Percentiles rank a stretch among this genome's conserved stretches.
Conservation (phyloP, 2,329 filamentous ascomycete species). For the Fusarium pilosicola region DNA sequence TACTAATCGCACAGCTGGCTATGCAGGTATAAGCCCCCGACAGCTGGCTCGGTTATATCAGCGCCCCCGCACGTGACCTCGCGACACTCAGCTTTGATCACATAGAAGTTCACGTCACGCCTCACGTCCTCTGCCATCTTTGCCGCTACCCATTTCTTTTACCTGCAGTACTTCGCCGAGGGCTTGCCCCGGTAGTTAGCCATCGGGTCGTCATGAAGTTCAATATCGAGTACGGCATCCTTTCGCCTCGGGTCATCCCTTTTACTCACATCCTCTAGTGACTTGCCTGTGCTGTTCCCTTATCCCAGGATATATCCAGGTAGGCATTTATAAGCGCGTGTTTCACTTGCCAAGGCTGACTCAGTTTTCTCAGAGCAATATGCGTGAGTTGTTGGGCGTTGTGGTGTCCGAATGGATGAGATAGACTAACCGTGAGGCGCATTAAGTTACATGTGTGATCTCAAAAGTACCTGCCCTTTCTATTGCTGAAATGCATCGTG, state of each 20-base stretch:
- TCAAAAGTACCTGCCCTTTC: slow-evolving; percentile 57
- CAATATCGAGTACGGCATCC: slow-evolving; percentile 58
- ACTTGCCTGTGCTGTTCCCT: slow-evolving; percentile 66
- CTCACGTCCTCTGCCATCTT: slow-evolving; percentile 29
- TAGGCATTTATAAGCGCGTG: slow-evolving; percentile 41
- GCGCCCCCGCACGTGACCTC: slow-evolving; percentile 44
- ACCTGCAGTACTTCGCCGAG: slow-evolving; percentile 21
- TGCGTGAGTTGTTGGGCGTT: slow-evolving; percentile 53
- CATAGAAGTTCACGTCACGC: slow-evolving; percentile 39
- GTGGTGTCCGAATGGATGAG: background rate
- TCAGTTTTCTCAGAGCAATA: slow-evolving; percentile 59
- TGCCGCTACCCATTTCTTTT: slow-evolving; percentile 9
- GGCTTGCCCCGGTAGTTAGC: slow-evolving; percentile 24
- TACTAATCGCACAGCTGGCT: no score
- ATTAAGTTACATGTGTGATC: slow-evolving; percentile 65
- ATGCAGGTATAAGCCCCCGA: no score
- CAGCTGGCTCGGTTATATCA: slow-evolving; percentile 16
- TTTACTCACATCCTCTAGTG: slow-evolving; percentile 52
- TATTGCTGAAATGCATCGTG: background rate
- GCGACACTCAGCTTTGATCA: slow-evolving; percentile 40
- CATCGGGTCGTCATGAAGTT: slow-evolving; percentile 59
- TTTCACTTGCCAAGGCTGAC: background rate
- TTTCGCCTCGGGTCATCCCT: background rate
- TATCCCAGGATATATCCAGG: slow-evolving; percentile 69
- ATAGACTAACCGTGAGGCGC: slow-evolving; percentile 5